Conservation (phyloP, 2,329 filamentous ascomycete species). For the Colletotrichum euphorbiae region DNA sequence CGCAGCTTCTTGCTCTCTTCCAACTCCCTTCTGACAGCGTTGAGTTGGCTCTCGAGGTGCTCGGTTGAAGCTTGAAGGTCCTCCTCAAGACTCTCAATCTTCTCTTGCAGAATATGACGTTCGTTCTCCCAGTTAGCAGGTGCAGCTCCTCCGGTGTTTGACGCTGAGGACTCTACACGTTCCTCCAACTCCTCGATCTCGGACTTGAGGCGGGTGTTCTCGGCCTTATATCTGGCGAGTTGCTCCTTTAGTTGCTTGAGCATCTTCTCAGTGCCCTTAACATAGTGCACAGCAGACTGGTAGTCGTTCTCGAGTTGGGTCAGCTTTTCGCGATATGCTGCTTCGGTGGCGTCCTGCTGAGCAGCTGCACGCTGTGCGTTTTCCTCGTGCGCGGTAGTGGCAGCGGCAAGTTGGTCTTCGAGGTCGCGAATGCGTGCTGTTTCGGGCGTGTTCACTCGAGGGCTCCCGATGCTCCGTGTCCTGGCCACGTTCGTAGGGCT, state of each 20-base stretch:
- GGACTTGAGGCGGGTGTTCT: slow-evolving; percentile 84
- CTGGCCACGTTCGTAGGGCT: slow-evolving; percentile 79
- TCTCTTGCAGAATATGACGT: slow-evolving; percentile 72
- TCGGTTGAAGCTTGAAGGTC: slow-evolving; percentile 74
- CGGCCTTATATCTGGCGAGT: slow-evolving; percentile 88
- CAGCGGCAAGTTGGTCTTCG: slow-evolving; percentile 85
- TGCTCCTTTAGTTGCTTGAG: slow-evolving; percentile 98
- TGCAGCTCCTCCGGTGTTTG: slow-evolving; percentile 49
- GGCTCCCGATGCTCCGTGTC: slow-evolving; percentile 78
- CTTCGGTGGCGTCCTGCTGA: slow-evolving; percentile 88
- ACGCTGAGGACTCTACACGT: slow-evolving; percentile 53
- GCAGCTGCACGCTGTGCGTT: slow-evolving; percentile 80
- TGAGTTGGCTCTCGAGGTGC: slow-evolving; percentile 78
- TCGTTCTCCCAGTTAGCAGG: slow-evolving; percentile 80
- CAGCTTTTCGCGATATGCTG: slow-evolving; percentile 90
- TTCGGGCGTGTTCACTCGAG: slow-evolving; percentile 83
- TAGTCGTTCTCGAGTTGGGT: slow-evolving; percentile 96
- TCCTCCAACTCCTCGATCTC: slow-evolving; percentile 79
- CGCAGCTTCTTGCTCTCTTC: slow-evolving; percentile 74
- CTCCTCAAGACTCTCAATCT: slow-evolving; percentile 76
- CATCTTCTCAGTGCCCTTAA: slow-evolving; percentile 99
- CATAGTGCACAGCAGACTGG: slow-evolving; percentile 96
- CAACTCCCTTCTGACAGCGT: slow-evolving; percentile 76
- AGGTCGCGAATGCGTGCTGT: slow-evolving; percentile 83
- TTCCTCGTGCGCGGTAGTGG: slow-evolving; percentile 85